Conservation (phyloP, 495 filamentous ascomycete genomes). For the Oidiodendron maius region DNA sequence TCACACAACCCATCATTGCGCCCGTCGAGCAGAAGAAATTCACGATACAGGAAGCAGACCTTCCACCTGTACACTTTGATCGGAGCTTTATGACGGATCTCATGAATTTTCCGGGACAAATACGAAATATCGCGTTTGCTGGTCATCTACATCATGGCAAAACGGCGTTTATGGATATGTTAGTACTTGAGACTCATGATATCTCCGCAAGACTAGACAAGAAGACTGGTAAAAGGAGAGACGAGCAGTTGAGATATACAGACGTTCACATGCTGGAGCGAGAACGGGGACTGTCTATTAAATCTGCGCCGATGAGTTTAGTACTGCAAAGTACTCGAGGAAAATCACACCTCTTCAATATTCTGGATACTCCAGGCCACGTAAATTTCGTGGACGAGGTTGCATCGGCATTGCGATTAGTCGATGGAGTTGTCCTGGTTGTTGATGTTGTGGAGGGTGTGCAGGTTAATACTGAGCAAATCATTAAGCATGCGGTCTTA, state of each 20-base stretch:
- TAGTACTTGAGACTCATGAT: conserved; percentile 91
- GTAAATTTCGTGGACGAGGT: conserved; percentile 98
- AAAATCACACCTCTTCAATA: conserved; percentile 94
- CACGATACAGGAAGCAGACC: conserved; percentile 81
- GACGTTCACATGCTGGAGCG: conserved; percentile 86
- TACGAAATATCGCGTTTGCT: conserved; percentile 83
- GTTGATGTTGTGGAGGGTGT: conserved; percentile 98
- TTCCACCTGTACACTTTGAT: conserved; percentile 81
- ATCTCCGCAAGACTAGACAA: conserved; percentile 71
- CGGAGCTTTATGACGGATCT: conserved; percentile 89
- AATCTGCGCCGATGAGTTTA: conserved; percentile 90
- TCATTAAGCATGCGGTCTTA: conserved; percentile 90
- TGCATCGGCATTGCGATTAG: conserved; percentile 77
- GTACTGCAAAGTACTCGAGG: conserved; percentile 80
- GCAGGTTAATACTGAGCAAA: conserved; percentile 91
- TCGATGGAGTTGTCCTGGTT: conserved; percentile 86
- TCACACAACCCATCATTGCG: conserved; percentile 88
- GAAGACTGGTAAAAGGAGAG: conserved; percentile 70
- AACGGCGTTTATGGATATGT: conserved; percentile 97
- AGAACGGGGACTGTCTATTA: conserved; percentile 87
- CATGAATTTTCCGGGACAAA: conserved; percentile 92
- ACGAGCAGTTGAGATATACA: conserved; percentile 92
- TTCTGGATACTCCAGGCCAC: conserved; percentile 93
- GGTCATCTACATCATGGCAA: conserved; percentile 97
- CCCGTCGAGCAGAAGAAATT: conserved; percentile 95